Base-by-base conservation (phyloP, 2,329 filamentous ascomycete species). In the Aureobasidium sp. region DNA sequence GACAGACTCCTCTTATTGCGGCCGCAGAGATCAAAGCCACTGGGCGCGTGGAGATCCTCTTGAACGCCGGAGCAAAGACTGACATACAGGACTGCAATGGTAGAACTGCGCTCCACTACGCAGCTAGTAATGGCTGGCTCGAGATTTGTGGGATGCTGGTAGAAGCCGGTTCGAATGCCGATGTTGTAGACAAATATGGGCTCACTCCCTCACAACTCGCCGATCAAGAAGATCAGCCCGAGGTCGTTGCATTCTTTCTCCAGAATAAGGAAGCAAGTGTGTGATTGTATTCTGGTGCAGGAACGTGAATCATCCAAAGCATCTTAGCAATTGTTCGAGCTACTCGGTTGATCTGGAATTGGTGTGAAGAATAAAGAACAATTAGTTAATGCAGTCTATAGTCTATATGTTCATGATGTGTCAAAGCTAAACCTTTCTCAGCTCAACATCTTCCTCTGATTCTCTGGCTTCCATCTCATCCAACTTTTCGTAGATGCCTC, bases 401-500 rank as follows among this genome's bases (percentile, higher is more conserved):
- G 3, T 51, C 47, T 51, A 51, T 50, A 15, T 51, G 5, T 34
- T 20, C n/a, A 36, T 34, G 10, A 5, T 36, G 5, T 34, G 3
- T 51, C 26, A 12, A 4, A n/a, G 27, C 17, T 48, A 51, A 32
- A 57, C 27, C n/a, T 59, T 59, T 10, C 32, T 32, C 32, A 59
- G 15, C 43, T 59, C 55, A 6, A 59, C 44, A n/a, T 39, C 34
- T 12, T 55, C 55, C 27, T 59, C 55, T n/a, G 55, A 52, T 5
- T 52, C 39, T 34, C 59, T 47, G 4, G 46, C 59, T 37, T 61
- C 59, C 26, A 51, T 20, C 12, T 52, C 37, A 27, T 39, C 32
- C 17, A 51, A 20, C 27, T 61, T 52, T 27, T 61, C 59, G n/a
- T 51, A 61, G 2, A 51, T 29, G 36, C 59, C 59, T 52, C 59